These are phyloP conservation scores for Mycena venus DNA, from an alignment of 768 basidiomycete species.

Conservation along the genomic window DNA sequence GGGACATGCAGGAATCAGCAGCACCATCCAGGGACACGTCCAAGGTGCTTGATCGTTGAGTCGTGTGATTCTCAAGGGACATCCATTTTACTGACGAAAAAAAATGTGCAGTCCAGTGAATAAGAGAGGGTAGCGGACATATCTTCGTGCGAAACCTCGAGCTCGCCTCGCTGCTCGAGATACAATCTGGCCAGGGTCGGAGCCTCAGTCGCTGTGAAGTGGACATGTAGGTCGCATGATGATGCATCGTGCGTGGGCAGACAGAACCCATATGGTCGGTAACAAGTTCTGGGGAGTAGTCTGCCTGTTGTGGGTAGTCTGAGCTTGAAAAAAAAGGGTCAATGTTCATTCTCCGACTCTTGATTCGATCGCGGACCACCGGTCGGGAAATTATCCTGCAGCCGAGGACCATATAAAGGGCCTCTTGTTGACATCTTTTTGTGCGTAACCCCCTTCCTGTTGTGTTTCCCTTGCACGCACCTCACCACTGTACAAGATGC, in stretches of 20 bases:
- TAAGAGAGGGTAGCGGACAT: not conserved
- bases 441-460: not conserved
- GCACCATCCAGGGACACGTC: not conserved
- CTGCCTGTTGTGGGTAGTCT: slow-evolving; percentile 23
- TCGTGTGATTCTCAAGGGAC: not conserved
- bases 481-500: not conserved
- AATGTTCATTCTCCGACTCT: not conserved
- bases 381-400: slow-evolving; percentile 6
- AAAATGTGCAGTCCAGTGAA: not conserved
- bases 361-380: slow-evolving; percentile 5
- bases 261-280: not conserved
- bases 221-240: not conserved
- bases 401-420: slow-evolving; percentile 16
- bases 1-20: not conserved
- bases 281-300: slow-evolving; percentile 10
- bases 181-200: not conserved
- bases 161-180: not conserved
- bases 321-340: slow-evolving; percentile 24
- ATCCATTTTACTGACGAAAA: not conserved
- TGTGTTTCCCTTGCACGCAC: not conserved
- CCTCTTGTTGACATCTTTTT: not conserved
- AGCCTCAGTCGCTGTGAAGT: too few relatives aligned
- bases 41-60: too few relatives aligned
- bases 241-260: not conserved
- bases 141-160: not conserved